Conservation (phyloP, 768 basidiomycete genomes). For the Mycena galopus region DNA sequence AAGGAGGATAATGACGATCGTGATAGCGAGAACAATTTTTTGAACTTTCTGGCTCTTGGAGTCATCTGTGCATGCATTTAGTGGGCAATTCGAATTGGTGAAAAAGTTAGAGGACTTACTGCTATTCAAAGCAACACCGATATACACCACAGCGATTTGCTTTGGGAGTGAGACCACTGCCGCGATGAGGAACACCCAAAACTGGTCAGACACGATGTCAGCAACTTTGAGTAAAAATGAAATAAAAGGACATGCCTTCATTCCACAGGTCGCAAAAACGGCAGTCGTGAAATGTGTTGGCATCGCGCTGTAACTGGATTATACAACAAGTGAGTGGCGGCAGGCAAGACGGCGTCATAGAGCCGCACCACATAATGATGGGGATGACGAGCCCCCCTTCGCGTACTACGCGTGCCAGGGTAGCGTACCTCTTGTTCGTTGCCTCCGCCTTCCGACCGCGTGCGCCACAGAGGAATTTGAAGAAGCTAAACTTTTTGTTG, state of each 20-base stretch:
- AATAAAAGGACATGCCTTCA: constrained; percentile 33
- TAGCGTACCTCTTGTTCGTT: constrained; percentile 51
- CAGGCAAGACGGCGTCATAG: no score
- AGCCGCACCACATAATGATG: constrained; percentile 45
- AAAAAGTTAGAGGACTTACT: no score
- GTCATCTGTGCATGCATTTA: no score
- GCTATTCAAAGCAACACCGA: constrained; percentile 47
- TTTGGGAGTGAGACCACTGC: constrained; percentile 57
- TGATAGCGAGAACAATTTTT: not conserved
- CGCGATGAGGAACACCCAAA: constrained; percentile 54
- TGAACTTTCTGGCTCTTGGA: not conserved
- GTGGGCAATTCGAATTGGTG: no score
- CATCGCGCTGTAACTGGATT: no score
- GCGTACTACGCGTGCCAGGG: constrained; percentile 52
- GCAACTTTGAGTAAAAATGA: no score
- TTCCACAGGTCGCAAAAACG: constrained; percentile 57
- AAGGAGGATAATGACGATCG: constrained; percentile 25
- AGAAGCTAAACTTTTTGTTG: constrained; percentile 36
- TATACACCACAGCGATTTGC: constrained; percentile 60
- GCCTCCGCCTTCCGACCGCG: constrained; percentile 53
- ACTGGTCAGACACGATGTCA: no score
- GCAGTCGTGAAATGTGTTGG: constrained; percentile 55
- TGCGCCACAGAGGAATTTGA: constrained; percentile 52
- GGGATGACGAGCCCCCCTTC: constrained; percentile 58
- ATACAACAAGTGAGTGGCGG: no score